Conservation (phyloP, 2,329 filamentous ascomycete species). For the Rhytidhysteron rufulum region DNA sequence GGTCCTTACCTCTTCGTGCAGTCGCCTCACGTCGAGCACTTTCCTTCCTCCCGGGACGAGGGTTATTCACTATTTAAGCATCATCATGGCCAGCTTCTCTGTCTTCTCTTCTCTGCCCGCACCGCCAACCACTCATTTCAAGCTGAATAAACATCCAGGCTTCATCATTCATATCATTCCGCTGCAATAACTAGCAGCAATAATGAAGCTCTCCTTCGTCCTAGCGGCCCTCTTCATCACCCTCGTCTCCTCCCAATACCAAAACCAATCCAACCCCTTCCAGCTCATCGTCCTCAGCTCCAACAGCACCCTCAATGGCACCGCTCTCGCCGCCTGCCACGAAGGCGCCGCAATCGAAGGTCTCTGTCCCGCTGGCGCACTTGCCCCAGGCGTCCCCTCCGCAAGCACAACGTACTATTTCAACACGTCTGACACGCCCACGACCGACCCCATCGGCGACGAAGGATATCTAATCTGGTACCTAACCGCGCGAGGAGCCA, state of each 20-base stretch:
- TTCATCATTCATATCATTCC: no score
- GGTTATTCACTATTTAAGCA: no score
- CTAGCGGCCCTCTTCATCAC: slow-evolving; percentile 10
- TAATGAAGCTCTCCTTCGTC: no score
- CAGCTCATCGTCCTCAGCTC: slow-evolving; percentile 27
- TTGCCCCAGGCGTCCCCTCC: neutral
- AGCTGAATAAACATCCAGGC: no score
- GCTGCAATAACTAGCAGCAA: no score
- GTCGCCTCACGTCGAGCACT: no score
- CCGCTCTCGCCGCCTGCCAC: slow-evolving; percentile 37
- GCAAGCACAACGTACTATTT: slow-evolving; percentile 24
- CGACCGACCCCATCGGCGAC: slow-evolving; percentile 17
- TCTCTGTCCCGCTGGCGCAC: slow-evolving; percentile 19
- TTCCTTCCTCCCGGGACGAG: no score
- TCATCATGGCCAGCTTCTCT: no score
- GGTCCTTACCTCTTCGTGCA: no score
- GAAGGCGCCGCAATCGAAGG: slow-evolving; percentile 45
- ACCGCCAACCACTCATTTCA: no score
- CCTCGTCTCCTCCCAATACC: slow-evolving; percentile 11
- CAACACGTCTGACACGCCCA: slow-evolving; percentile 19
- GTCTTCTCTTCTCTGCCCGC: no score
- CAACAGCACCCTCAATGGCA: slow-evolving; percentile 30
- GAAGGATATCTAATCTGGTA: slow-evolving; percentile 4
- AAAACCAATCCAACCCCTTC: slow-evolving; percentile 37
- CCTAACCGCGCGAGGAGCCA: neutral